A percentile compares a stretch with the other conserved stretches of the same genome.
phyloP scores from a whole-genome alignment of 805 yeast species.

The Metschnikowia orientalis region DNA sequence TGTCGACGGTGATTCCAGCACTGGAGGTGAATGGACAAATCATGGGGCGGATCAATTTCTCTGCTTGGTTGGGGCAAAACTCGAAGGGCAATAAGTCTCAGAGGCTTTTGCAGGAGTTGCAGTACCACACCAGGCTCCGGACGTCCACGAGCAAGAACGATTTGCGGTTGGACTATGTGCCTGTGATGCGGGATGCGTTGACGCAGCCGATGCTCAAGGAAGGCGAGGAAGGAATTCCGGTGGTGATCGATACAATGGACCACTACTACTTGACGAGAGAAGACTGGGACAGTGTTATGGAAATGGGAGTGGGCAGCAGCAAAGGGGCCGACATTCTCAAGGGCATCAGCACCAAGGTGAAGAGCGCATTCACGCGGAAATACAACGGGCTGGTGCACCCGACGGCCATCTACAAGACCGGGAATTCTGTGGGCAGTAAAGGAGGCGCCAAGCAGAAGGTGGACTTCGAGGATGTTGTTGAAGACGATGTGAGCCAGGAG shows the following conservation, averaged over 20 bases:
- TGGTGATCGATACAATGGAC: constrained; percentile 73
- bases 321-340: constrained; percentile 45
- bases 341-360: constrained; percentile 69
- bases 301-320: constrained; percentile 66
- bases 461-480: constrained; percentile 68
- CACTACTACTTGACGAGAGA: constrained; percentile 80
- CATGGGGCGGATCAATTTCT: constrained; percentile 67
- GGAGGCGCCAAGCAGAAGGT: constrained; percentile 39
- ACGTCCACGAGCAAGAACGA: constrained; percentile 74
- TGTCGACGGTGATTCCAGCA: constrained; percentile 81
- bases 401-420: constrained; percentile 73
- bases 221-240: constrained; percentile 61
- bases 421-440: constrained; percentile 45
- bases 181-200: constrained; percentile 55
- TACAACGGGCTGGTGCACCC: constrained; percentile 81
- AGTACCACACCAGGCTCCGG: constrained; percentile 77
- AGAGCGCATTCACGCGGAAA: constrained; percentile 79
- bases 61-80: constrained; percentile 86
- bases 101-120: constrained; percentile 79
- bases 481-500: constrained; percentile 48
- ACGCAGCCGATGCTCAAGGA: constrained; percentile 51
- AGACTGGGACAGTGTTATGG: constrained; percentile 88
- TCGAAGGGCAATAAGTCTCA: constrained; percentile 76
- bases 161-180: constrained; percentile 71
- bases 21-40: constrained; percentile 69